phyloP scores from a whole-genome alignment of 2,329 filamentous ascomycete species.

The Cordyceps cicadae region DNA sequence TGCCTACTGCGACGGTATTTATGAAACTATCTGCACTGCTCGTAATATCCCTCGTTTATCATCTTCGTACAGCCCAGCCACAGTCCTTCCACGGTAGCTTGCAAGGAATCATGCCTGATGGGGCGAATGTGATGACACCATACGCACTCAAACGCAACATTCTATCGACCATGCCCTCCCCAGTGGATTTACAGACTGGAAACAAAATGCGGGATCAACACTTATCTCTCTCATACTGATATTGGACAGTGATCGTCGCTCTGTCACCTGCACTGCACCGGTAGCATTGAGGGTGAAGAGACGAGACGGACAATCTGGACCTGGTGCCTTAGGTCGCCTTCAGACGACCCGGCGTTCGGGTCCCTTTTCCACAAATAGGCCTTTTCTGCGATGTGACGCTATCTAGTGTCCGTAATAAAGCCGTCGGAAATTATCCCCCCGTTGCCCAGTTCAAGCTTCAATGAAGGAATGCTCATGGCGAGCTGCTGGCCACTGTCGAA shows the following conservation, averaged over 20 bases:
- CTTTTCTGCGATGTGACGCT: not conserved
- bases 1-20: not conserved
- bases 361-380: not conserved
- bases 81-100: not conserved
- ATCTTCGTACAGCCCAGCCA: not conserved
- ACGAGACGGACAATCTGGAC: not conserved
- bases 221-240: not conserved
- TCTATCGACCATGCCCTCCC: not conserved
- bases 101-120: not conserved
- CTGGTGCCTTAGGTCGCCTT: not conserved
- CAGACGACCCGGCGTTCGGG: not conserved
- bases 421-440: not conserved
- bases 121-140: not conserved
- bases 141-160: too few species aligned
- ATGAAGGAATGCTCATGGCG: not conserved
- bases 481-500: not conserved
- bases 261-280: not conserved
- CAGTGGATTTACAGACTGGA: not conserved
- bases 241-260: not conserved
- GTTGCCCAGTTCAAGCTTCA: not conserved
- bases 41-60: not conserved
- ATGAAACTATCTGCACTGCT: not conserved
- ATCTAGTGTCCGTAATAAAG: not conserved
- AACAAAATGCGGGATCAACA: not conserved
- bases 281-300: not conserved